Evolutionary conservation across 495 filamentous ascomycete genomes (phyloP).

Genomic region (Glarea lozoyensis): DNA sequence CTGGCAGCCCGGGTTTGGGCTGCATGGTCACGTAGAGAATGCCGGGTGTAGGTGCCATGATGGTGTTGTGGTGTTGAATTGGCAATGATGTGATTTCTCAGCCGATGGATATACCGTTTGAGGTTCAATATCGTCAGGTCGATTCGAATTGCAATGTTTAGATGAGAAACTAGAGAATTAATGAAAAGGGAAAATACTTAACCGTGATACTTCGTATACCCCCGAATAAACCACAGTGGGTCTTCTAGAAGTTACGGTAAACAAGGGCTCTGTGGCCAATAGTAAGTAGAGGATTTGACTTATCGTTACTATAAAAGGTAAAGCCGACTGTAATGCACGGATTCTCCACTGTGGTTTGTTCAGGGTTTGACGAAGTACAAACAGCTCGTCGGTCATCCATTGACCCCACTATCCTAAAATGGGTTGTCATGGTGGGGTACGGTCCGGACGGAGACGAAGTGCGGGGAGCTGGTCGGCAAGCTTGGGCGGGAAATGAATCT

Average conservation of each 20-base stretch:
- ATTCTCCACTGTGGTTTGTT: no score
- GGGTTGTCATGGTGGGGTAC: no score
- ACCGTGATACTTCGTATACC: background rate
- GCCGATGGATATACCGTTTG: background rate
- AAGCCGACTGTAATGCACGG: no score
- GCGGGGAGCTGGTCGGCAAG: constrained; percentile 1
- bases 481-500: background rate
- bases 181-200: background rate
- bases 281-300: no score
- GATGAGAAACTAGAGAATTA: background rate
- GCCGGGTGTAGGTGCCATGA: constrained; percentile 32
- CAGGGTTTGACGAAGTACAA: no score
- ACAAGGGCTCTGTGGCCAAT: no score
- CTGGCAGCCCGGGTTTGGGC: constrained; percentile 51
- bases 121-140: background rate
- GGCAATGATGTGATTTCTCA: background rate
- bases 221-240: no score
- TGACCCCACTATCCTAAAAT: constrained; percentile 1
- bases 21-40: constrained; percentile 77
- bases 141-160: background rate
- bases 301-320: no score
- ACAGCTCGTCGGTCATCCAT: no score
- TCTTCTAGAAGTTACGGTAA: no score
- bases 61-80: constrained; percentile 14
- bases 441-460: background rate